A percentile compares a stretch with the other conserved stretches of the same genome.
phyloP scores from a whole-genome alignment of 108 stramenopile genomes.

The Cyclotella baltica region DNA sequence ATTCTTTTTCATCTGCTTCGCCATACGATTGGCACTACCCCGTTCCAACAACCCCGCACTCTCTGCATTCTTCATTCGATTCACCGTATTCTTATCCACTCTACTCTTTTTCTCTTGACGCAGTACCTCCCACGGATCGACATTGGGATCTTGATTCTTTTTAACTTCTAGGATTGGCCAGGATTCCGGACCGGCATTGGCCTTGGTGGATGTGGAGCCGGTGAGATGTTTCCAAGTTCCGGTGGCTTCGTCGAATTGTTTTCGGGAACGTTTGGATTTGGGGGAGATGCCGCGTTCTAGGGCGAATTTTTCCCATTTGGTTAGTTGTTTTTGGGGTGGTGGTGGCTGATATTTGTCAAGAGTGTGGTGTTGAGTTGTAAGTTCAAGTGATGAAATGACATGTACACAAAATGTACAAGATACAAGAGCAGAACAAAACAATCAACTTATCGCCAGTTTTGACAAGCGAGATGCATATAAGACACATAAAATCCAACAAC shows the following conservation, averaged over 20 bases:
- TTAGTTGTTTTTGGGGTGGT: conserved; percentile 85
- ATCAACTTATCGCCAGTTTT: not conserved
- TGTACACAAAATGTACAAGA: not conserved
- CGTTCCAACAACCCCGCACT: conserved; percentile 65
- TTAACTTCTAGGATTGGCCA: conserved; percentile 94
- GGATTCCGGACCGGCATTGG: conserved; percentile 65
- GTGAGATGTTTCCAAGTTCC: conserved; percentile 86
- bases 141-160: conserved; percentile 81
- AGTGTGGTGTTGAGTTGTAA: not conserved
- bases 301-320: conserved; percentile 93
- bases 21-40: conserved; percentile 69
- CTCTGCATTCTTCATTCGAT: conserved; percentile 83
- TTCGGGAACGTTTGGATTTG: conserved; percentile 87
- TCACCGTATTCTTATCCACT: conserved; percentile 73
- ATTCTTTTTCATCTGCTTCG: conserved; percentile 66
- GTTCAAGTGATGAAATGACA: not conserved
- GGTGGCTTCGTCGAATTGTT: conserved; percentile 91
- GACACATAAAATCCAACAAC: not conserved
- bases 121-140: conserved; percentile 85
- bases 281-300: conserved; percentile 84
- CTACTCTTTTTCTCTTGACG: conserved; percentile 77
- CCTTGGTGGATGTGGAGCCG: conserved; percentile 75
- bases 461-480: not conserved
- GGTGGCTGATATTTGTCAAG: conserved; percentile 66
- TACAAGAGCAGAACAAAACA: not conserved